Conservation (phyloP, 768 basidiomycete genomes). For the Russula dissimulans region DNA sequence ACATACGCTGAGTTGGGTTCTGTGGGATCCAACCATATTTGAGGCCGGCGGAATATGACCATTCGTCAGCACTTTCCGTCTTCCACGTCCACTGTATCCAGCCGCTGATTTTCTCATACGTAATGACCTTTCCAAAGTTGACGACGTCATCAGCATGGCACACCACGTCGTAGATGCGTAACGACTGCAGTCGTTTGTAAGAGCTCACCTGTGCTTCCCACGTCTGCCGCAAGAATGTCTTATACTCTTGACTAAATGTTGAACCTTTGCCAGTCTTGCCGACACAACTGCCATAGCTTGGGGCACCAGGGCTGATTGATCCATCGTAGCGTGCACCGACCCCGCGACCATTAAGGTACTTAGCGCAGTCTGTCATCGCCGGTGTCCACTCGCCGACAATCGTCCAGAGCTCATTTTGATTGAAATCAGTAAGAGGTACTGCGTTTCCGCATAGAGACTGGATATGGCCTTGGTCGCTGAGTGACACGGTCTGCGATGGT, state of each 20-base stretch:
- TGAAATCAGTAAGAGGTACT: slow-evolving; percentile 38
- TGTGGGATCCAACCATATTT: slow-evolving; percentile 77
- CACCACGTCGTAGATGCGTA: too few relatives aligned
- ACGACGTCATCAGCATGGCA: neutral
- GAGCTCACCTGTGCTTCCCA: slow-evolving; percentile 71
- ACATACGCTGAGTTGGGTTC: slow-evolving; percentile 40
- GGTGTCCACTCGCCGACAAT: slow-evolving; percentile 87
- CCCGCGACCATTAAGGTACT: slow-evolving; percentile 79
- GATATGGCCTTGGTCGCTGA: slow-evolving; percentile 49
- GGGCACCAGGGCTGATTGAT: slow-evolving; percentile 46
- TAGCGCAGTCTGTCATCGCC: slow-evolving; percentile 68
- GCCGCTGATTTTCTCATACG: slow-evolving; percentile 58
- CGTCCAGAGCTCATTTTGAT: slow-evolving; percentile 51
- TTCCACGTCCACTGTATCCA: slow-evolving; percentile 88
- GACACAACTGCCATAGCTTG: slow-evolving; percentile 60
- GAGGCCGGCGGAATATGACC: slow-evolving; percentile 81
- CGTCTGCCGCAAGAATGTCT: slow-evolving; percentile 68
- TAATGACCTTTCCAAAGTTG: slow-evolving; percentile 27
- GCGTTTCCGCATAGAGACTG: slow-evolving; percentile 43
- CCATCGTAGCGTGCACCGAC: slow-evolving; percentile 56
- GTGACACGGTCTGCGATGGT: slow-evolving; percentile 35
- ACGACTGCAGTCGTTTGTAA: too few relatives aligned
- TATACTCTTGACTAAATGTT: slow-evolving; percentile 66
- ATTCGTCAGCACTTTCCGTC: slow-evolving; percentile 75
- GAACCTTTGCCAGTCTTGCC: slow-evolving; percentile 66